These are phyloP conservation scores for Prinsepia uniflora DNA, from an alignment of 306 rosid genomes.

Conservation along the genomic window DNA sequence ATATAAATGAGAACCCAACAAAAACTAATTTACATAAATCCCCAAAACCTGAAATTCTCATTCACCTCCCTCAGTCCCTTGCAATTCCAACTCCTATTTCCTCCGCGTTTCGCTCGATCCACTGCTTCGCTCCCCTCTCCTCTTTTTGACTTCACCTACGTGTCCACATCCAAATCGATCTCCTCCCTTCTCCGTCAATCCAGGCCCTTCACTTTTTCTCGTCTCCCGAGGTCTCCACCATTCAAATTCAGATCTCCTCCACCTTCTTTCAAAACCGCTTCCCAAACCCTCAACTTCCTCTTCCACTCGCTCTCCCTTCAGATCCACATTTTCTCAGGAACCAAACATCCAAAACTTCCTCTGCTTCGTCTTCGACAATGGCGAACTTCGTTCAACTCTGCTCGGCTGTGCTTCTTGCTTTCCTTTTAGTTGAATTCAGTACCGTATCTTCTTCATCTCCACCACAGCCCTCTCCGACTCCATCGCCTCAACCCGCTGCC, in stretches of 20 bases:
- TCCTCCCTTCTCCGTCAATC: constrained; percentile 29
- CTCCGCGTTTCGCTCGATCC: constrained; percentile 21
- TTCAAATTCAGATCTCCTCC: constrained; percentile 42
- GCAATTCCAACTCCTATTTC: neutral
- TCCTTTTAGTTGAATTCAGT: constrained; percentile 24
- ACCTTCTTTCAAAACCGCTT: constrained; percentile 5
- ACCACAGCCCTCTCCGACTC: constrained; percentile 29
- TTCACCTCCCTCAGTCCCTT: neutral
- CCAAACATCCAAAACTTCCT: neutral
- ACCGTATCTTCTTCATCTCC: constrained; percentile 27
- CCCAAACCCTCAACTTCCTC: constrained; percentile 13
- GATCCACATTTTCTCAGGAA: constrained; percentile 37
- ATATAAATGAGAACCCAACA: neutral
- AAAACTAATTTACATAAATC: neutral
- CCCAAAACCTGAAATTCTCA: neutral
- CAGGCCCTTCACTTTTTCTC: constrained; percentile 25
- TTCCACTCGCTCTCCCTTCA: constrained; percentile 8
- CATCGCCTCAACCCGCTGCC: constrained; percentile 19
- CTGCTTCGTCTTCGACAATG: constrained; percentile 31
- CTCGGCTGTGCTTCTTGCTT: constrained; percentile 22
- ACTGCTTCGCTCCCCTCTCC: constrained; percentile 12
- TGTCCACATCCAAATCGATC: constrained; percentile 10
- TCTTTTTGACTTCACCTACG: constrained; percentile 21
- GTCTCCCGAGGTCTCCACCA: constrained; percentile 18
- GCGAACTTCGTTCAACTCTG: constrained; percentile 24